These are phyloP conservation scores for Plectranthus barbatus DNA, from an alignment of 257 asterid genomes.

Conservation along the genomic window DNA sequence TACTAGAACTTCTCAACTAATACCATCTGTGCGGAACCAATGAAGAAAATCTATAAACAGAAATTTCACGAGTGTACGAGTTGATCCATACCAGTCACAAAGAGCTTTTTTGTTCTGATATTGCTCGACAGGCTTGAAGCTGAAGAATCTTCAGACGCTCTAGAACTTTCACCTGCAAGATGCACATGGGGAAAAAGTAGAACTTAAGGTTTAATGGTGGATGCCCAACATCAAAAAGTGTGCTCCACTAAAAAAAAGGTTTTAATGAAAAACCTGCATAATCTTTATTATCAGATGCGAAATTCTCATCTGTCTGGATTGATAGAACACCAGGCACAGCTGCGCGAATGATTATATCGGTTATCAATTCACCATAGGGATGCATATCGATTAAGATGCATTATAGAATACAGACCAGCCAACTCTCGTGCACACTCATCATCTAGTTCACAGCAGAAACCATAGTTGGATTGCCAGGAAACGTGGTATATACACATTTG, in stretches of 20 bases:
- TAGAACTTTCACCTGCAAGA: slow-evolving; percentile 32
- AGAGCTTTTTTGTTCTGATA: slow-evolving; percentile 81
- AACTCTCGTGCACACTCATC: slow-evolving; percentile 65
- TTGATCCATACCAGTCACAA: slow-evolving; percentile 62
- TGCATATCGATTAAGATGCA: not conserved
- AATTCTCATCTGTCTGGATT: slow-evolving; percentile 54
- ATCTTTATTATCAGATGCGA: slow-evolving; percentile 56
- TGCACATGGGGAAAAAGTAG: not conserved
- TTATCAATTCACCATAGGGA: not conserved
- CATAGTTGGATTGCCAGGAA: slow-evolving; percentile 65
- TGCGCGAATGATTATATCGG: slow-evolving; percentile 21
- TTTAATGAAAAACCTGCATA: slow-evolving; percentile 54
- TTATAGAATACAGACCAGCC: slow-evolving; percentile 46
- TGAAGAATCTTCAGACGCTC: slow-evolving; percentile 29
- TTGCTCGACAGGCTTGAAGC: slow-evolving; percentile 30
- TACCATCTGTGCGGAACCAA: not conserved
- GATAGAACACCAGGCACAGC: slow-evolving; percentile 73
- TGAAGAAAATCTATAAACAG: not conserved
- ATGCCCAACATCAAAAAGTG: not conserved
- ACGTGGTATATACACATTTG: slow-evolving; percentile 90
- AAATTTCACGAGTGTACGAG: not conserved
- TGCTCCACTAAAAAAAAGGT: not conserved
- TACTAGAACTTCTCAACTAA: not conserved
- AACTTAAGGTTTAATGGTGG: not conserved
- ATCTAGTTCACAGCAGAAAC: slow-evolving; percentile 88